Percentiles rank a stretch among this genome's conserved stretches.
Evolutionary conservation across 139 green algal species (phyloP).

Genomic region (Chlamydomonas applanata): DNA sequence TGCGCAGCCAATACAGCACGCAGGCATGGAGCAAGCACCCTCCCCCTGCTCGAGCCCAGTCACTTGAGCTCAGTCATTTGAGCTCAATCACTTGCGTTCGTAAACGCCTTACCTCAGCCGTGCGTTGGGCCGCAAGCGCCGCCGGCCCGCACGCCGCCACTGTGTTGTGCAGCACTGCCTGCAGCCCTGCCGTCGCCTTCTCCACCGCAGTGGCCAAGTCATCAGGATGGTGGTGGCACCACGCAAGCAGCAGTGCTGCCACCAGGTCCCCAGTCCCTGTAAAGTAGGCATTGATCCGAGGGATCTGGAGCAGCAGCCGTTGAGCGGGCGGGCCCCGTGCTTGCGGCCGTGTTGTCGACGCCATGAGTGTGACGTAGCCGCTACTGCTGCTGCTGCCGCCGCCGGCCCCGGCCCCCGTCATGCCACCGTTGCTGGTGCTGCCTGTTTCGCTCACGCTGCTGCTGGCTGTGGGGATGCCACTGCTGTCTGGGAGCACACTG

Average conservation of each 20-base stretch:
- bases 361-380: slow-evolving; percentile 59
- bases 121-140: slow-evolving; percentile 16
- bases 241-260: slow-evolving; percentile 69
- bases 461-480: slow-evolving; percentile 11
- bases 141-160: slow-evolving; percentile 15
- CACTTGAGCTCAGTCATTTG: too few relatives aligned
- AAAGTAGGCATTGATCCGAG: slow-evolving; percentile 71
- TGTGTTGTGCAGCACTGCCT: slow-evolving; percentile 47
- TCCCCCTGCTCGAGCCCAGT: too few relatives aligned
- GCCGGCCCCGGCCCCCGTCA: not conserved
- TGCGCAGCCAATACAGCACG: not conserved
- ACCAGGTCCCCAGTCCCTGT: slow-evolving; percentile 81
- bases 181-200: slow-evolving; percentile 62
- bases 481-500: slow-evolving; percentile 16
- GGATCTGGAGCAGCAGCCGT: slow-evolving; percentile 51
- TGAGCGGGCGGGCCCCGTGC: slow-evolving; percentile 8
- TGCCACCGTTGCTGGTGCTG: too few relatives aligned
- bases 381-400: not conserved
- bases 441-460: not conserved
- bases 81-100: too few relatives aligned
- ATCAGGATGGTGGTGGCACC: slow-evolving; percentile 50
- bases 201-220: slow-evolving; percentile 66
- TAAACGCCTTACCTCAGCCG: slow-evolving; percentile 25
- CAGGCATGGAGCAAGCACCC: not conserved
- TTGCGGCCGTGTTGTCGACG: slow-evolving; percentile 58